Evolutionary conservation across 805 yeast species (phyloP).

Genomic region (Zygosaccharomyces rouxii): DNA sequence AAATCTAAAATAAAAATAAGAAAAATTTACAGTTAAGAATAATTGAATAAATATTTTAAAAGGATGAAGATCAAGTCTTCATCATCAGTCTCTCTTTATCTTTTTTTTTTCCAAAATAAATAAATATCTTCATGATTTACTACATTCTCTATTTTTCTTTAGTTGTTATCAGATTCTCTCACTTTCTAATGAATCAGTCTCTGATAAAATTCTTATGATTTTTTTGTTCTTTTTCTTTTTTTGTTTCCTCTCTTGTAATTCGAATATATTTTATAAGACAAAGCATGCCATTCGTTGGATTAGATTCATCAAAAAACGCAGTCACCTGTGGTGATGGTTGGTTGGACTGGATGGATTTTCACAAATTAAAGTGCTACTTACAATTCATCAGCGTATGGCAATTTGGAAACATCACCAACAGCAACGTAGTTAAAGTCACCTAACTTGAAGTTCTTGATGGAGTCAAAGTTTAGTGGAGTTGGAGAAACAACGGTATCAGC

Average conservation of each 20-base stretch:
- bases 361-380: slow-evolving; percentile 33
- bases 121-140: slow-evolving; percentile 5
- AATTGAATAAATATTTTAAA: slow-evolving; percentile 1
- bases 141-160: slow-evolving; percentile 3
- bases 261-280: slow-evolving; percentile 1
- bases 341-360: not conserved
- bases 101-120: slow-evolving; percentile 2
- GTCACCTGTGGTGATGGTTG: not conserved
- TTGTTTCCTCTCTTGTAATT: not conserved
- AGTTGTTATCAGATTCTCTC: not conserved
- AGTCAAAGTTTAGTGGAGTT: slow-evolving; percentile 36
- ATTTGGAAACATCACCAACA: slow-evolving; percentile 78
- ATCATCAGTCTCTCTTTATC: not conserved
- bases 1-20: not conserved
- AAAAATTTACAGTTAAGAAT: not conserved
- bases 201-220: not conserved
- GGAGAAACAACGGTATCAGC: slow-evolving; percentile 38
- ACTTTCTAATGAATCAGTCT: not conserved
- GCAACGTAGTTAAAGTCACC: slow-evolving; percentile 79
- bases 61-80: not conserved
- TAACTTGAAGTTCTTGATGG: slow-evolving; percentile 44
- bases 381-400: slow-evolving; percentile 89
- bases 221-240: not conserved
- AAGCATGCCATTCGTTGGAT: slow-evolving; percentile 1
- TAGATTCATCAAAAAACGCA: slow-evolving; percentile 1